phyloP scores from a whole-genome alignment of 768 basidiomycete species.

The Auricularia sp. region DNA sequence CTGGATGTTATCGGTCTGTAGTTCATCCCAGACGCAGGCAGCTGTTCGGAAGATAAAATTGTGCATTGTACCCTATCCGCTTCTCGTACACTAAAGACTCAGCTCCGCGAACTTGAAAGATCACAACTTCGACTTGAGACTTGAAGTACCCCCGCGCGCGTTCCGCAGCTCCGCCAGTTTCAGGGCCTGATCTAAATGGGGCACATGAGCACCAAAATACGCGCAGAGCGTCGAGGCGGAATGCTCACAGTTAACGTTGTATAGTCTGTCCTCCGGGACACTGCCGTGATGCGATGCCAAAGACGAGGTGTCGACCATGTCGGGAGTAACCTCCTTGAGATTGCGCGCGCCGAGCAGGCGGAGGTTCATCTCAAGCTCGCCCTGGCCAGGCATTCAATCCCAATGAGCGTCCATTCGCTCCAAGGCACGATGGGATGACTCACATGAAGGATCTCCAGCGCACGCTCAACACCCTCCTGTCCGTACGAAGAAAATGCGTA shows the following conservation, averaged over 20 bases:
- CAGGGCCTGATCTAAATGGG: background rate
- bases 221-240: background rate
- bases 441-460: constrained; percentile 39
- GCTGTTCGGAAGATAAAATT: too few relatives aligned
- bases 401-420: background rate
- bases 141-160: background rate
- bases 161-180: background rate
- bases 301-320: constrained; percentile 82
- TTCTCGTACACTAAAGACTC: too few relatives aligned
- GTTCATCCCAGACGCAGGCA: too few relatives aligned
- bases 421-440: constrained; percentile 12
- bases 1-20: too few relatives aligned
- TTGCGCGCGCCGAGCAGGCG: constrained; percentile 65
- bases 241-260: constrained; percentile 68
- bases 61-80: too few relatives aligned
- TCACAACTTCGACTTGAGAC: background rate
- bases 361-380: constrained; percentile 43
- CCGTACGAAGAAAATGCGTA: constrained; percentile 30
- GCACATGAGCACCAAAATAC: background rate
- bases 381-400: constrained; percentile 31
- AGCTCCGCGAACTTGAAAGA: too few relatives aligned
- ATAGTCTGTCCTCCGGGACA: constrained; percentile 67
- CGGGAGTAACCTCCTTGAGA: constrained; percentile 67
- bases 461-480: constrained; percentile 24
- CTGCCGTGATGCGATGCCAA: constrained; percentile 54